Conservation (phyloP, 2,329 filamentous ascomycete species). For the Shiraia sp. region DNA sequence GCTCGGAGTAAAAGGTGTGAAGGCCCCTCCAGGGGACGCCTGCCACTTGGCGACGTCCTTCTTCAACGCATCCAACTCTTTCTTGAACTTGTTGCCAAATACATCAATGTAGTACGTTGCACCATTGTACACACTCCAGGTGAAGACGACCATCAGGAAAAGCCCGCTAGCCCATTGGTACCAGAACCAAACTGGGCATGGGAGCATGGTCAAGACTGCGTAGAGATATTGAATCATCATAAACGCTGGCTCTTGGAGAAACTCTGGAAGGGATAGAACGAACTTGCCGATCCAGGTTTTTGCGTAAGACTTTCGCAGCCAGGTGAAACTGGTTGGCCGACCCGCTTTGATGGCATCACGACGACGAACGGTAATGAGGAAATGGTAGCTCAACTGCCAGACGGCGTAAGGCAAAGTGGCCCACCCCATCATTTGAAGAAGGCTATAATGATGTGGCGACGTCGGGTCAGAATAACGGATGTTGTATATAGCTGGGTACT, state of each 20-base stretch:
- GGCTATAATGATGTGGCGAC: slow-evolving; percentile 78
- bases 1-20: slow-evolving; percentile 28
- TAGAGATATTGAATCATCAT: slow-evolving; percentile 96
- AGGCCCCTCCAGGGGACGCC: slow-evolving; percentile 35
- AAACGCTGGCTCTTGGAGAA: slow-evolving; percentile 84
- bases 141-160: slow-evolving; percentile 83
- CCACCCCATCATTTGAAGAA: slow-evolving; percentile 89
- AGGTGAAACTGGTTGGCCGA: slow-evolving; percentile 94
- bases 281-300: slow-evolving; percentile 86
- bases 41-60: slow-evolving; percentile 91
- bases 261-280: slow-evolving; percentile 75
- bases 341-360: slow-evolving; percentile 94
- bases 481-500: slow-evolving; percentile 83
- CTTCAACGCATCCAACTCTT: slow-evolving; percentile 87
- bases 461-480: slow-evolving; percentile 72
- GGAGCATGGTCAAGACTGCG: slow-evolving; percentile 89
- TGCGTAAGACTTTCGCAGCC: slow-evolving; percentile 88
- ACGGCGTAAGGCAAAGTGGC: slow-evolving; percentile 88
- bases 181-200: slow-evolving; percentile 94
- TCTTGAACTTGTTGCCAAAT: slow-evolving; percentile 95
- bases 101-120: slow-evolving; percentile 98
- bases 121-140: slow-evolving; percentile 95
- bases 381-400: slow-evolving; percentile 93
- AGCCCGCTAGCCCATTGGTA: slow-evolving; percentile 75
- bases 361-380: slow-evolving; percentile 93